Percentiles rank a stretch among this genome's conserved stretches.
Conservation (phyloP, 2,329 filamentous ascomycete genomes). For the Aspergillus sp. region DNA sequence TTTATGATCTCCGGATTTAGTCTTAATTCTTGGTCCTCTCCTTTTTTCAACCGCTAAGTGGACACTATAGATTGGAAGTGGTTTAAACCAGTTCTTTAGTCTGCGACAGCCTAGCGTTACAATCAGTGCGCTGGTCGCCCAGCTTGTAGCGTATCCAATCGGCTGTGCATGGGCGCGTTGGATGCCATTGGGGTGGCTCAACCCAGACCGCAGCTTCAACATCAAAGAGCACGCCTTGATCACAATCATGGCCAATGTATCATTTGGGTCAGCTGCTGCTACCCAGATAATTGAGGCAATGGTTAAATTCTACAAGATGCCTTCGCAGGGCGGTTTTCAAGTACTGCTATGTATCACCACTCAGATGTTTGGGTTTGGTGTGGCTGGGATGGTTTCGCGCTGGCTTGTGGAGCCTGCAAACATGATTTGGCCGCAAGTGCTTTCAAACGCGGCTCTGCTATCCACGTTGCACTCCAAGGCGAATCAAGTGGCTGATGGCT, state of each 20-base stretch:
- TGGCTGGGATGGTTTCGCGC: conserved; percentile 63
- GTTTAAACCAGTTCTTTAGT: conserved; percentile 46
- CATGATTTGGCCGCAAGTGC: conserved; percentile 67
- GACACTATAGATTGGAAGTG: conserved; percentile 37
- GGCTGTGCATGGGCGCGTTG: conserved; percentile 45
- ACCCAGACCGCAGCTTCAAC: conserved; percentile 48
- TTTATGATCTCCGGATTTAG: neutral
- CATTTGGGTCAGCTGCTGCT: conserved; percentile 49
- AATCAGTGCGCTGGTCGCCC: conserved; percentile 45
- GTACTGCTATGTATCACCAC: conserved; percentile 64
- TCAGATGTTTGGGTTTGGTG: conserved; percentile 66
- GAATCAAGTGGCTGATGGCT: conserved; percentile 47
- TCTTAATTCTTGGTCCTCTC: neutral
- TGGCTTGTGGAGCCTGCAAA: conserved; percentile 64
- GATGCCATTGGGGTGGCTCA: conserved; percentile 47
- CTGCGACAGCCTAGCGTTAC: conserved; percentile 44
- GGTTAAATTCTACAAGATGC: conserved; percentile 60
- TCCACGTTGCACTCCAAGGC: conserved; percentile 40
- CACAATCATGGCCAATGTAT: conserved; percentile 54
- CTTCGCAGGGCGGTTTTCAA: conserved; percentile 63
- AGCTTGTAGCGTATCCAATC: conserved; percentile 52
- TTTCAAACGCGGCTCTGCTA: conserved; percentile 57
- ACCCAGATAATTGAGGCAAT: conserved; percentile 45
- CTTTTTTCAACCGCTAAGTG: conserved; percentile 5
- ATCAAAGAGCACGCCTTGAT: conserved; percentile 50